These are phyloP conservation scores for Fraxinus excelsior DNA, from an alignment of 257 asterid species.

Conservation along the genomic window DNA sequence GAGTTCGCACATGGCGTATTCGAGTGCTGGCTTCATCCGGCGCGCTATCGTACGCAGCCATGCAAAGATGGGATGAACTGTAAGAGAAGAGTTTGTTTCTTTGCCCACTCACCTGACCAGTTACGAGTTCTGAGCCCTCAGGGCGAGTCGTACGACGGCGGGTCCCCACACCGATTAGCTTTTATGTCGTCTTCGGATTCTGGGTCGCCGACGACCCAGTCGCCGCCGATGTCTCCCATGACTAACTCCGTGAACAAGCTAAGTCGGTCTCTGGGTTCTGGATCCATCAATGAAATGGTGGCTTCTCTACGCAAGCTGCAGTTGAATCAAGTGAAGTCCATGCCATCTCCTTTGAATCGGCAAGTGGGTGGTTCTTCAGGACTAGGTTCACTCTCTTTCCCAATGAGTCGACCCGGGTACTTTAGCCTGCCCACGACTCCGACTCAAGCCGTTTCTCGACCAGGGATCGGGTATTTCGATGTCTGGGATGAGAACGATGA, in stretches of 20 bases:
- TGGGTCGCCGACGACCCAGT: constrained; percentile 35
- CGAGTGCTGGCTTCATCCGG: constrained; percentile 91
- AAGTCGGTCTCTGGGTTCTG: background rate
- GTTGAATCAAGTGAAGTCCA: constrained; percentile 41
- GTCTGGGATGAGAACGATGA: constrained; percentile 9
- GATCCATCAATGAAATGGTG: constrained; percentile 38
- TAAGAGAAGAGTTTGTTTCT: constrained; percentile 75
- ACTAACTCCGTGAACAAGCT: background rate
- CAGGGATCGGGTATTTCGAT: constrained; percentile 37
- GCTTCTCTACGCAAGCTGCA: constrained; percentile 45
- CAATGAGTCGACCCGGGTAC: constrained; percentile 35
- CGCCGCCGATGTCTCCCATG: constrained; percentile 44
- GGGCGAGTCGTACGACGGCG: constrained; percentile 43
- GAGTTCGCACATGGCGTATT: constrained; percentile 85
- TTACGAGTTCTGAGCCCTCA: constrained; percentile 63
- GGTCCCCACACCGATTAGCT: constrained; percentile 41
- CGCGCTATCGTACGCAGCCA: constrained; percentile 85
- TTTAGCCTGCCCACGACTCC: constrained; percentile 48
- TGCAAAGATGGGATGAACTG: constrained; percentile 80
- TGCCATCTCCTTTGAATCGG: constrained; percentile 37
- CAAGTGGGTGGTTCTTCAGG: constrained; percentile 32
- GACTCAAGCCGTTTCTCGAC: constrained; percentile 29
- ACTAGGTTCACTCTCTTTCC: background rate
- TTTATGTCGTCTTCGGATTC: constrained; percentile 47
- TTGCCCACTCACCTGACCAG: constrained; percentile 85